Conservation (phyloP, 176 grass and related monocot genomes). For the Puya raimondii region DNA sequence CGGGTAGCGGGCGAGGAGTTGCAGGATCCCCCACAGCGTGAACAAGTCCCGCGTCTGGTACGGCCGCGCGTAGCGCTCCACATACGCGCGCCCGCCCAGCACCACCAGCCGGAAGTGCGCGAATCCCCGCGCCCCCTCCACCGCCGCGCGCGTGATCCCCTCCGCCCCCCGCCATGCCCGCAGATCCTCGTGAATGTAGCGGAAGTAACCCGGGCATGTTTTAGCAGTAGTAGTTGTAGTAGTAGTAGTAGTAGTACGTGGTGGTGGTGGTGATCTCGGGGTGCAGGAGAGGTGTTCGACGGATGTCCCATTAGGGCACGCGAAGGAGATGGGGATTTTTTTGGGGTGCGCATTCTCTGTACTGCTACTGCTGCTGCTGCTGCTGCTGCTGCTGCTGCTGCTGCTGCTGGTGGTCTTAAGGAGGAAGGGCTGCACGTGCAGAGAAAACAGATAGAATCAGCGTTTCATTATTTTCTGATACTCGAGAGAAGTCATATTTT, state of each 20-base stretch:
- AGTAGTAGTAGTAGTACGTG: neutral
- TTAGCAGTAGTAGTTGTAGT: slow-evolving; percentile 2
- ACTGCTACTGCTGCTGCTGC: neutral
- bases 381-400: neutral
- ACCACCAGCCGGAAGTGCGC: slow-evolving; percentile 57
- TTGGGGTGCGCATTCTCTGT: neutral
- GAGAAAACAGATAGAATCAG: neutral
- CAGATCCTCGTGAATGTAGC: slow-evolving; percentile 58
- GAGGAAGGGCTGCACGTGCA: slow-evolving; percentile 19
- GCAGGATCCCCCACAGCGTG: slow-evolving; percentile 76
- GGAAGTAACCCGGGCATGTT: slow-evolving; percentile 55
- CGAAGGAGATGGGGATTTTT: neutral
- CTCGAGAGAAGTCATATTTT: neutral
- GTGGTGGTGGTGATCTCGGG: neutral
- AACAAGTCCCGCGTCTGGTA: slow-evolving; percentile 68
- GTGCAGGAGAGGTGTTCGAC: neutral
- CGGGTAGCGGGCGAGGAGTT: slow-evolving; percentile 57
- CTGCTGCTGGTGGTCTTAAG: neutral
- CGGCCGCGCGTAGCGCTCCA: slow-evolving; percentile 35
- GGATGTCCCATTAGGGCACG: neutral
- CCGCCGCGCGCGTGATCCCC: slow-evolving; percentile 33
- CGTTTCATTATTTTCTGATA: too few species aligned
- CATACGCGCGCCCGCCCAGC: slow-evolving; percentile 37
- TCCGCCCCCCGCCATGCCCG: slow-evolving; percentile 45
- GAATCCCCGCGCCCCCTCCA: slow-evolving; percentile 23